These are phyloP conservation scores for Chaetomiaceae sp. DNA, from an alignment of 2,329 filamentous ascomycete genomes.

Conservation along the genomic window DNA sequence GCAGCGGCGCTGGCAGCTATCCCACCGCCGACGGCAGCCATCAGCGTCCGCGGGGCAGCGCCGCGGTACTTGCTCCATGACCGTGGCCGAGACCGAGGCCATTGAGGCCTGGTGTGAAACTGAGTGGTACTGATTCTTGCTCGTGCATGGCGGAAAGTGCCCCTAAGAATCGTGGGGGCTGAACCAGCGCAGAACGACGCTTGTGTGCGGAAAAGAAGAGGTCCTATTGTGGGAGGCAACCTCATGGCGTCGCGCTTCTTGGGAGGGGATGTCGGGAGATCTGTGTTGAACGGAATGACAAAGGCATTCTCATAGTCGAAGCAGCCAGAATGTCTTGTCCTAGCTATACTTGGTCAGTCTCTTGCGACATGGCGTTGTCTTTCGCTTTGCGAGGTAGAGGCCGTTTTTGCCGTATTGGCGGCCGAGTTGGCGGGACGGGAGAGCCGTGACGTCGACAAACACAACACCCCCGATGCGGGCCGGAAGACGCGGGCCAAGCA, in stretches of 20 bases:
- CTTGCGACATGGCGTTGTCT: slow-evolving; percentile 17
- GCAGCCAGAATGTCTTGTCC: not conserved
- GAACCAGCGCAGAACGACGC: slow-evolving; percentile 5
- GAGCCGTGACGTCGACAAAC: slow-evolving; percentile 21
- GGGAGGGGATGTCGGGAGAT: not conserved
- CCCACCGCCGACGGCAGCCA: slow-evolving; percentile 33
- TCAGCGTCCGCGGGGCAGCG: slow-evolving; percentile 3
- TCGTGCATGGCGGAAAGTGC: not conserved
- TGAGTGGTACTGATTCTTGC: slow-evolving; percentile 1
- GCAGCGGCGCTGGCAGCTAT: slow-evolving; percentile 46
- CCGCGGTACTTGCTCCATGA: slow-evolving; percentile 17
- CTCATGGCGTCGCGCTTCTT: slow-evolving; percentile 23
- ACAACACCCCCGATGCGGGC: too few relatives aligned
- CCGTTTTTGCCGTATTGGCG: not conserved
- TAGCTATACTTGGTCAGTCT: not conserved
- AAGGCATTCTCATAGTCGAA: slow-evolving; percentile 17
- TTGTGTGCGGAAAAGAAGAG: slow-evolving; percentile 20
- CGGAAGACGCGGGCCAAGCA: slow-evolving; percentile 7
- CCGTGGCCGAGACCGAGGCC: not conserved
- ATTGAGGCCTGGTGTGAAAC: not conserved
- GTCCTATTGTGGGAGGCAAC: slow-evolving; percentile 20
- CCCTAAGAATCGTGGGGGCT: not conserved
- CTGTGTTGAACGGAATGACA: slow-evolving; percentile 1
- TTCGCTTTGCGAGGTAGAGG: not conserved
- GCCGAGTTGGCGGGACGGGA: slow-evolving; percentile 2